Base-by-base conservation (phyloP, 768 basidiomycete genomes). In the Boletellus ananiceps region DNA sequence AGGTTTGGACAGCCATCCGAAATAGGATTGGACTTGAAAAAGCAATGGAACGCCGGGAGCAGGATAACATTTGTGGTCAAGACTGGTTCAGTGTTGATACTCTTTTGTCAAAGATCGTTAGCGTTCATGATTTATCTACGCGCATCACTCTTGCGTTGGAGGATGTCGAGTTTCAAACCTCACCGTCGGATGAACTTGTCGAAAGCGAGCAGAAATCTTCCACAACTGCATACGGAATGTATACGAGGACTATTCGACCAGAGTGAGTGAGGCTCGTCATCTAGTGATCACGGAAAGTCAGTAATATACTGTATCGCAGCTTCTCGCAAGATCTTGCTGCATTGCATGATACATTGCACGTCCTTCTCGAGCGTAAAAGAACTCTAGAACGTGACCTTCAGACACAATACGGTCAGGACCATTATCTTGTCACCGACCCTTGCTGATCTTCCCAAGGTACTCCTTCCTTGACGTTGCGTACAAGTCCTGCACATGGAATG, bases 381-480 rank as follows among this genome's bases (percentile, higher is more conserved):
- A 55, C 63, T n/a, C 60, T 91, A 23, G 81, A 92, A 61, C 61
- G 57, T 25, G 66, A 69, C 14, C 64, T 90, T 18, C 85, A 80
- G 55, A 56, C 57, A 4, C 67, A 65, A 55, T 84, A 81, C 57
- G 70, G 89, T 86, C 43, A 53, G 72, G 18, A 41, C 18, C 29
- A 12, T 42, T 25, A 7, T 14, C 5, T 45, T 40, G 6, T 40
- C 31, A n/a, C 34, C 13, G 14, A 12, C 29, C 9, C 7, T n/a
- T 23, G 19, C 51, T 65, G 7, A 65, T 6, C 32, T 36, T 51
- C 31, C 49, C 9, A 44, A 92, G 89, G 71, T 66, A 78, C 83
- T 1, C 81, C 85, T 19, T 89, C 89, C 12, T 60, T 92, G 52
- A 83, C 86, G 12, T 72, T 93, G 39, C 82, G 88, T 34, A 78